Base-by-base conservation (phyloP, 108 stramenopile species). In the Nannochloropsis salina region DNA sequence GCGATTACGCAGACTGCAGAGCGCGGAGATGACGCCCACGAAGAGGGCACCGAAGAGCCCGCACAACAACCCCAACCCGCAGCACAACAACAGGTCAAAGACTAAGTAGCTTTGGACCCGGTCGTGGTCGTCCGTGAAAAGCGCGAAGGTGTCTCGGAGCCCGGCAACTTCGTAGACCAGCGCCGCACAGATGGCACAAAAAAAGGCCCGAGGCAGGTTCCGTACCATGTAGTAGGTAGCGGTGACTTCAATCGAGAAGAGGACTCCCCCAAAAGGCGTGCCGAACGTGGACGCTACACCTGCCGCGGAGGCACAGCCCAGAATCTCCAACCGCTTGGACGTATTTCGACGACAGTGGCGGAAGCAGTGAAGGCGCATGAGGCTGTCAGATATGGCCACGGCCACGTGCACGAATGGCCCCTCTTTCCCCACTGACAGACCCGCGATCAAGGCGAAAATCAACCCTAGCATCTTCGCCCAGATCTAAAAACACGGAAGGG, bases 281-380 rank as follows among this genome's bases (percentile, higher is more conserved):
- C 90, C 90, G 43, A 90, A 90, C 6, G 90, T 89, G 6, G 90
- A 88, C 3, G 90, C 86, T 2, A 90, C 86, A 9, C 90, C 90
- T 21, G 88, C 88, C 10, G 90, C 90, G 84, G 88, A 90, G 18
- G 90, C 90, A 41, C 88, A 90, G 10, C 88, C 89, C 81, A 90
- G 44, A n/a, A 90, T 87, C 41, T 87, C 90, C 51, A 90, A 86
- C 43, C 90, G 83, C 44, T 86, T 22, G 44, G 41, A 43, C 44
- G 40, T 86, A 81, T 90, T 83, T 31, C 87, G 44, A 22, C 85
- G 85, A 9, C 88, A 86, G 82, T 89, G 41, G 10, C 83, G 86
- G 86, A 90, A 90, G 9, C 43, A 41, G 3, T 86, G 61, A 0
- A 87, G 42, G 31, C 80, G 21, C 90, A 90, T 90, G 44, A 89